These are phyloP conservation scores for Colletotrichum sp. DNA, from an alignment of 2,329 filamentous ascomycete species.

Conservation along the genomic window DNA sequence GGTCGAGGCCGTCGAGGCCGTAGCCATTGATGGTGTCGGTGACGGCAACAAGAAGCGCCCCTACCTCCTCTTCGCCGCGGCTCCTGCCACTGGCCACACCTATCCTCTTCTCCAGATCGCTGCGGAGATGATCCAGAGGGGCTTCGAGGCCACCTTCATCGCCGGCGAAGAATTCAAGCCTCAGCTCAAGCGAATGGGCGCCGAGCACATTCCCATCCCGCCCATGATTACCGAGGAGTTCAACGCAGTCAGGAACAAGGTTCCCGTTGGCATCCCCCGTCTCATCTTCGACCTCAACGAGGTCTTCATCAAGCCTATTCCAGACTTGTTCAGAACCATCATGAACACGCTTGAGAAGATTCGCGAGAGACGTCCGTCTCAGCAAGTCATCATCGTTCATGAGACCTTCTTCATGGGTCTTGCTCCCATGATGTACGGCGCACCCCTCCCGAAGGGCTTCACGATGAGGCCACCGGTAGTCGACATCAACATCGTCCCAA, in stretches of 20 bases:
- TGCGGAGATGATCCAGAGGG: slow-evolving; percentile 38
- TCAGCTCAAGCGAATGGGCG: slow-evolving; percentile 39
- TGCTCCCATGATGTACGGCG: slow-evolving; percentile 40
- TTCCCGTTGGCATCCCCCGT: slow-evolving; percentile 27
- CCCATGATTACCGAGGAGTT: slow-evolving; percentile 21
- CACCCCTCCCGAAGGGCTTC: slow-evolving; percentile 41
- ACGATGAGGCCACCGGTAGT: slow-evolving; percentile 38
- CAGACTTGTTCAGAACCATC: slow-evolving; percentile 33
- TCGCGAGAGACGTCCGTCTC: slow-evolving; percentile 32
- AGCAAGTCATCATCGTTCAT: slow-evolving; percentile 46
- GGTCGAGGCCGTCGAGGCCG: neutral
- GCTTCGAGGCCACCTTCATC: slow-evolving; percentile 48
- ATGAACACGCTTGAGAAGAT: slow-evolving; percentile 38
- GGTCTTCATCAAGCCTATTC: slow-evolving; percentile 36
- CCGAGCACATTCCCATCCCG: slow-evolving; percentile 33
- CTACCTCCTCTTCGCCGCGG: slow-evolving; percentile 31
- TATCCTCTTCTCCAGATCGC: slow-evolving; percentile 36
- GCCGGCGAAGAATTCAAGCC: slow-evolving; percentile 38
- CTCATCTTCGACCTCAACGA: slow-evolving; percentile 37
- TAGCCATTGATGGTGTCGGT: neutral
- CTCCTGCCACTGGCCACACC: slow-evolving; percentile 34
- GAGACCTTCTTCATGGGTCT: slow-evolving; percentile 44
- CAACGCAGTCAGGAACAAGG: slow-evolving; percentile 14
- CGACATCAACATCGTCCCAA: slow-evolving; percentile 42
- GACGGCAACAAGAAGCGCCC: slow-evolving; percentile 25